Base-by-base conservation (phyloP, 345 rosid species). In the Nephelium lappaceum region DNA sequence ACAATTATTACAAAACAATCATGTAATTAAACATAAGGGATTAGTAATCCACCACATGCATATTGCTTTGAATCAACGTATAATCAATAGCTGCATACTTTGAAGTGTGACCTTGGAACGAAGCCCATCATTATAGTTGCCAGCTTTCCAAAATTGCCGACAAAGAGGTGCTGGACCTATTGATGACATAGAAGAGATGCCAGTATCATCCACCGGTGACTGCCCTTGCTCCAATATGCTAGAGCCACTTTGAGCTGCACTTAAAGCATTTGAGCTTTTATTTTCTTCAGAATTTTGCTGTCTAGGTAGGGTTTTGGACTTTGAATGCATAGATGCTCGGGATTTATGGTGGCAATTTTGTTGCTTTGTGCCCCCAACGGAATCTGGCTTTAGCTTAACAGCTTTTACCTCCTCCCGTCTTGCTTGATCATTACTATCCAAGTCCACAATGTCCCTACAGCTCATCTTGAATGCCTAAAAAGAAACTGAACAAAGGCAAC, bases 121-220 rank as follows among this genome's bases (percentile, higher is more conserved):
- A 75, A 75, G 57, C 36, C 83, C 88, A 49, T 85, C 89, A 6
- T 65, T 78, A 23, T 96, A 96, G 80, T 45, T 85, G 63, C 99
- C 99, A 77, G 99, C 88, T 86, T 89, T 96, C 99, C 99, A 96
- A 77, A 96, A 96, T 77, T 94, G 99, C 47, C 97, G 90, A 88
- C 91, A 87, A 74, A 94, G 81, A 55, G 98, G 99, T 0, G 96
- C 91, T 11, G 93, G 83, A 62, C 88, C 85, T 39, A 87, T 81
- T 47, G 85, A 71, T 53, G 94, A 88, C 12, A 84, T 49, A n/a
- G 89, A 86, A 72, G 94, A 89, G 81, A 88, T 88, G 31, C 95
- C 91, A 6, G 89, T 79, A 77, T 90, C 98, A 16, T 94, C 92
- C 68, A 81, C 81, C 11, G 93, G 90, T 66, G 95, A 88, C 63